Base-by-base conservation (phyloP, 1,284 basidiomycete species). In the Ceratobasidium sp. region DNA sequence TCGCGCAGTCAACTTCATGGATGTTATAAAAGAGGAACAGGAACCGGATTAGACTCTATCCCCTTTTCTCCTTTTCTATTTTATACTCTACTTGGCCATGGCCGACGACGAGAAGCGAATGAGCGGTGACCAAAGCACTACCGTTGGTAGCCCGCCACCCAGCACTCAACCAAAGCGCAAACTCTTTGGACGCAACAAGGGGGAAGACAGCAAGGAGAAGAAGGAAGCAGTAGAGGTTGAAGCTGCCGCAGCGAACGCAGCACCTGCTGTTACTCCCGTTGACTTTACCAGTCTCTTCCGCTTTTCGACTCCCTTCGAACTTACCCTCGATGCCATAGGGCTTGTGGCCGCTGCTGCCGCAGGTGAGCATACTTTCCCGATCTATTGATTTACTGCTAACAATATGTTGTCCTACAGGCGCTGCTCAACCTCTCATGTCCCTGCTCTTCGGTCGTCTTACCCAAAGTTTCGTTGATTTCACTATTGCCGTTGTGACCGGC, bases 401-500 rank as follows among this genome's bases (percentile, higher is more conserved):
- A 44, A 45, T 41, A n/a, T 41, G 44, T 17, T 31, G 33, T 19
- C 59, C 48, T 50, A 19, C 27, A 53, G 78, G 73, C 29, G 78
- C 78, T 4, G 79, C 79, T 4, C 82, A 93, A 90, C 93, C 94
- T 4, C 85, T 95, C 54, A 94, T 96, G 93, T 90, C 89, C 79
- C 84, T 96, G 59, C 83, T 95, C 24, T 95, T 96, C 79, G 93
- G 93, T 75, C 89, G 90, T 74, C 88, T 96, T 66, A 92, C 91
- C 0, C 87, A 93, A 78, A 83, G 87, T 45, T 96, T 97, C 83
- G 89, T 96, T 78, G 77, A 79, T 8, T 96, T 95, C 79, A 83
- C 84, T 7, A 77, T 72, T 0, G 81, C 84, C 0, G 27, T 85
- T 27, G 6, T 8, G 11, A 24, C 22, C n/a, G 41, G 19, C 24